Evolutionary conservation across 2,329 filamentous ascomycete genomes (phyloP).

Genomic region (Orbilia javanica): DNA sequence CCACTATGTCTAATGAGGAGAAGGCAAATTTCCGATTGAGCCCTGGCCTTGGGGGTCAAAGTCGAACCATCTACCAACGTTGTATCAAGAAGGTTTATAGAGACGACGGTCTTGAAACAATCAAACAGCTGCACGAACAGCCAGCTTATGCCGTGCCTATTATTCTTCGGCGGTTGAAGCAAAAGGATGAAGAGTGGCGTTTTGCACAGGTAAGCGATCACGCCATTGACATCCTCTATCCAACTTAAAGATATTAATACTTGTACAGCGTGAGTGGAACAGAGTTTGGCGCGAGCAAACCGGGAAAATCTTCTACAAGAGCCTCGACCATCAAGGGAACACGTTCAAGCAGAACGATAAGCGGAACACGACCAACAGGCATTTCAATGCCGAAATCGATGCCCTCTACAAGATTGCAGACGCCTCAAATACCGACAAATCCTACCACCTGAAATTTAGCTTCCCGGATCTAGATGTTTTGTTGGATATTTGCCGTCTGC

Average conservation of each 20-base stretch:
- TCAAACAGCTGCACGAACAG: constrained; percentile 84
- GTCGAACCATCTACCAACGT: constrained; percentile 95
- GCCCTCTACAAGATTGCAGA: constrained; percentile 69
- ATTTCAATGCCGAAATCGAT: constrained; percentile 89
- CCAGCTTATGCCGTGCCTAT: constrained; percentile 91
- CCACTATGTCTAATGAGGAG: constrained; percentile 80
- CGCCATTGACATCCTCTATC: background rate
- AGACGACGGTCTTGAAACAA: constrained; percentile 85
- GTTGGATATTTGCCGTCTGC: constrained; percentile 68
- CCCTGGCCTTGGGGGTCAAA: constrained; percentile 86
- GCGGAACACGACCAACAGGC: constrained; percentile 88
- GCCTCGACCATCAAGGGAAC: constrained; percentile 95
- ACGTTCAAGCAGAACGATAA: constrained; percentile 90
- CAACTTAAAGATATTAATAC: constrained; percentile 35
- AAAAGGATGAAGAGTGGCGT: constrained; percentile 97
- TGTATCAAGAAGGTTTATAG: constrained; percentile 97
- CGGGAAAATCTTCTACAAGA: constrained; percentile 93
- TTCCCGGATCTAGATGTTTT: constrained; percentile 66
- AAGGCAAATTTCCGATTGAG: constrained; percentile 82
- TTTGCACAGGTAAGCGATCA: constrained; percentile 75
- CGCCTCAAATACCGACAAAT: constrained; percentile 75
- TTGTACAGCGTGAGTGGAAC: constrained; percentile 86
- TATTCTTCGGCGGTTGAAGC: constrained; percentile 87
- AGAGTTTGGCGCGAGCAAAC: constrained; percentile 98
- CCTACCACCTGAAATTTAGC: constrained; percentile 74